phyloP scores from a whole-genome alignment of 176 grass and related monocot genomes.

The Pontederia crassipes region DNA sequence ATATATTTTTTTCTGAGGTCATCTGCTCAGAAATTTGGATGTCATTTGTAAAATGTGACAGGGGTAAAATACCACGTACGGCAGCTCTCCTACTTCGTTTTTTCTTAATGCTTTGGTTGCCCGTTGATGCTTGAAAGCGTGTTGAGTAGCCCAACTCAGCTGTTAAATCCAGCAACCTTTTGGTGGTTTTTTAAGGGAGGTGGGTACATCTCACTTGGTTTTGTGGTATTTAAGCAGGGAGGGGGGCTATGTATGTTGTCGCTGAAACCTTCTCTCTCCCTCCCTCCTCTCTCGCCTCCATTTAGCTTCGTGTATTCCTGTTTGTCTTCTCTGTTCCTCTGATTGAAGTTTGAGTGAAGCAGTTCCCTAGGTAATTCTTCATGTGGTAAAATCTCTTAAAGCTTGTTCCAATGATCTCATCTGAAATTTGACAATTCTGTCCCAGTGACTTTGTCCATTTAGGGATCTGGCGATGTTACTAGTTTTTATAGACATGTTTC shows the following conservation, averaged over 20 bases:
- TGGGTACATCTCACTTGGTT: background rate
- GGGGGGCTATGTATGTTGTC: background rate
- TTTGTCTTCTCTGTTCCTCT: background rate
- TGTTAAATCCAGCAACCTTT: background rate
- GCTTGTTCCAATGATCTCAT: too few species aligned
- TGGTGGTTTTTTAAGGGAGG: background rate
- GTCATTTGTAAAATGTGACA: too few species aligned
- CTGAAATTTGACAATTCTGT: too few species aligned
- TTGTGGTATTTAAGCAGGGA: conserved; percentile 11
- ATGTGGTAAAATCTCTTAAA: too few species aligned
- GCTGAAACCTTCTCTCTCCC: background rate
- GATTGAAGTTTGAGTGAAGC: background rate
- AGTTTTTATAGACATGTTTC: too few species aligned
- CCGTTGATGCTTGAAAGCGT: background rate
- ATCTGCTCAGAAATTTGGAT: too few species aligned
- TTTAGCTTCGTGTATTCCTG: background rate
- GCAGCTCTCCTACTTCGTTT: too few species aligned
- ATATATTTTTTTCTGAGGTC: too few species aligned
- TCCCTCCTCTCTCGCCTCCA: background rate
- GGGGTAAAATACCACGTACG: too few species aligned
- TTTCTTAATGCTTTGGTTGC: background rate
- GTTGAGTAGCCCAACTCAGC: background rate
- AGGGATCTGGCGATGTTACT: too few species aligned
- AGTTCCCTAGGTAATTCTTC: too few species aligned
- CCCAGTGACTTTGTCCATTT: too few species aligned